Conservation (phyloP, 306 rosid species). For the Geum urbanum region DNA sequence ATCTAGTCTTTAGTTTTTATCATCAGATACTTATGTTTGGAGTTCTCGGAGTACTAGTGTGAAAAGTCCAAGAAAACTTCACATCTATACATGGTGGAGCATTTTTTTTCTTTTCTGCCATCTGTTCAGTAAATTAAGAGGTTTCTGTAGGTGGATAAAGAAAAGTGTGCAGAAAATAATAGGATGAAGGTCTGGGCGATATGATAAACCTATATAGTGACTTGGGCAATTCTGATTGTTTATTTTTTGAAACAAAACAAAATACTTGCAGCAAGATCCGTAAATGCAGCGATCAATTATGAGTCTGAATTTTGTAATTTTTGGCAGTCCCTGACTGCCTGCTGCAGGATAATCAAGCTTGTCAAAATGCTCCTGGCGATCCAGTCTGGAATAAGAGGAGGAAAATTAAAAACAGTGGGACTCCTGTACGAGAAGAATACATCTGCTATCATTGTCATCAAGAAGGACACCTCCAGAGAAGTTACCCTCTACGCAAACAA, state of each 20-base stretch:
- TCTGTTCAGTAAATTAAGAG: neutral
- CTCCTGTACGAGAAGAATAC: neutral
- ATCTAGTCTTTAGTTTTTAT: neutral
- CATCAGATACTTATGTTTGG: neutral
- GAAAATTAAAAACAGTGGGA: neutral
- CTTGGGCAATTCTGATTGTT: neutral
- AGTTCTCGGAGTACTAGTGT: neutral
- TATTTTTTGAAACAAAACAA: neutral
- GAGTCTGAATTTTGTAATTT: neutral
- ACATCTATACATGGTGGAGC: neutral
- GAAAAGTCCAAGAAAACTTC: neutral
- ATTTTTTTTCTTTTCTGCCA: neutral
- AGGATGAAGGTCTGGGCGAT: neutral
- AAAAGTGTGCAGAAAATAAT: neutral
- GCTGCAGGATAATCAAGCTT: neutral
- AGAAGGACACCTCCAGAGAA: neutral
- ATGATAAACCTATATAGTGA: neutral
- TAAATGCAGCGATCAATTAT: neutral
- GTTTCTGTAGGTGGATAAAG: neutral
- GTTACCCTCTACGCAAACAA: neutral
- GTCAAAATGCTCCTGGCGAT: neutral
- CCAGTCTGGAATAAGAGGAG: neutral
- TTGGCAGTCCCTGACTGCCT: neutral
- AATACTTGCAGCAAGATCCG: neutral
- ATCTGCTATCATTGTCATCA: neutral